Conservation (phyloP, 805 yeast genomes). For the Dipodascopsis uninucleata region DNA sequence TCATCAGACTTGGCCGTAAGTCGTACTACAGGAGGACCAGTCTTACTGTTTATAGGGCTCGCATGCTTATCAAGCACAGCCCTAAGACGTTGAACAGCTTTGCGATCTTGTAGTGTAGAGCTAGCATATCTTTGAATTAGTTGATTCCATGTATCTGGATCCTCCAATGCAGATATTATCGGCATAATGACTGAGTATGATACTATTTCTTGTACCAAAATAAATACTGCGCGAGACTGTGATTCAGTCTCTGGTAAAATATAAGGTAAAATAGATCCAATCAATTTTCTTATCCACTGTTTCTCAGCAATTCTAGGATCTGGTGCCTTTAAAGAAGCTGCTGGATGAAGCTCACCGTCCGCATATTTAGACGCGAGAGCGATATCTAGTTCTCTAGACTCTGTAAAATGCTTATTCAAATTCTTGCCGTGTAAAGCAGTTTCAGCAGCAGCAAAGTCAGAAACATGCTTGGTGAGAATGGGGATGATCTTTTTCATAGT, state of each 20-base stretch:
- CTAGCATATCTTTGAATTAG: slow-evolving; percentile 57
- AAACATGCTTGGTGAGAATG: slow-evolving; percentile 59
- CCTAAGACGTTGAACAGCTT: slow-evolving; percentile 68
- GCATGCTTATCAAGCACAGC: slow-evolving; percentile 63
- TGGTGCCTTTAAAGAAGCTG: slow-evolving; percentile 42
- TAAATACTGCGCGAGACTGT: slow-evolving; percentile 46
- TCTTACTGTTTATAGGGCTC: slow-evolving; percentile 11
- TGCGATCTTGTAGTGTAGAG: slow-evolving; percentile 63
- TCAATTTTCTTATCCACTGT: slow-evolving; percentile 45
- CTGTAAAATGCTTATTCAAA: slow-evolving; percentile 33
- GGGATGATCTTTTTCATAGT: slow-evolving; percentile 62
- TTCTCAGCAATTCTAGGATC: slow-evolving; percentile 45
- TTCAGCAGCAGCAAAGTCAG: slow-evolving; percentile 46
- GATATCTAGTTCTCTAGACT: slow-evolving; percentile 40
- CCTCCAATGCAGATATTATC: slow-evolving; percentile 49
- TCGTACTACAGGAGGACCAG: slow-evolving; percentile 28
- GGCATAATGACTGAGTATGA: slow-evolving; percentile 57
- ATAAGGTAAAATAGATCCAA: slow-evolving; percentile 46
- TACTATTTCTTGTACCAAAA: slow-evolving; percentile 61
- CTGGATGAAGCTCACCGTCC: slow-evolving; percentile 57
- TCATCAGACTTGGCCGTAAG: slow-evolving; percentile 43
- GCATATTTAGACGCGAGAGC: slow-evolving; percentile 44
- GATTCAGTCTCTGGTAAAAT: slow-evolving; percentile 46
- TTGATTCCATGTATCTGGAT: slow-evolving; percentile 75
- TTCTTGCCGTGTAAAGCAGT: slow-evolving; percentile 33